phyloP scores from a whole-genome alignment of 371 early-diverging fungal species.

The Astathelohania contejeani region DNA sequence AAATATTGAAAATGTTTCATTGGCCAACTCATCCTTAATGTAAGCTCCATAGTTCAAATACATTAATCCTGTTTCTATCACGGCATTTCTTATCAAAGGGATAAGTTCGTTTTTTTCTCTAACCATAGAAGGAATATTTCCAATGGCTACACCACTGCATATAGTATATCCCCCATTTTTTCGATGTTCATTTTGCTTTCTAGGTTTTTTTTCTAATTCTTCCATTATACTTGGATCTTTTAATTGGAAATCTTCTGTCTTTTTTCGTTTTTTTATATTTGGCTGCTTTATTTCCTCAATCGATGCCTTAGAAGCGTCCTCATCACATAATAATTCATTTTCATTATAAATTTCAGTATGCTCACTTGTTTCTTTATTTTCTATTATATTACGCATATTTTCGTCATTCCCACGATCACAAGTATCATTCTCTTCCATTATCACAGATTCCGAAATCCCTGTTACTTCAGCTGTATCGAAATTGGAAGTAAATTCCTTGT shows the following conservation, averaged over 20 bases:
- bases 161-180: not conserved
- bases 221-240: not conserved
- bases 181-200: too few species aligned
- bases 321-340: too few species aligned
- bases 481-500: not conserved
- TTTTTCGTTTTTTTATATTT: too few species aligned
- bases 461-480: not conserved
- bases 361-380: too few species aligned
- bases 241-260: not conserved
- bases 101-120: slow-evolving; percentile 11
- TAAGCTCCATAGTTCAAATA: slow-evolving; percentile 25
- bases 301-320: too few species aligned
- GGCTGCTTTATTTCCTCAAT: too few species aligned
- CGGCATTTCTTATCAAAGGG: slow-evolving; percentile 14
- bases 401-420: too few species aligned
- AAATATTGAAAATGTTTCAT: slow-evolving; percentile 28
- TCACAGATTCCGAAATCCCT: not conserved
- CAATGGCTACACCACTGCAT: not conserved
- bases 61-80: slow-evolving; percentile 24
- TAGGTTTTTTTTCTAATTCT: not conserved
- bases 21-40: slow-evolving; percentile 20
- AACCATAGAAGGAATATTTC: not conserved
- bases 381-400: too few species aligned
- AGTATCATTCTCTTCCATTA: not conserved
- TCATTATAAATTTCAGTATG: too few species aligned